phyloP scores from a whole-genome alignment of 257 asterid species.

The Lithospermum erythrorhizon region DNA sequence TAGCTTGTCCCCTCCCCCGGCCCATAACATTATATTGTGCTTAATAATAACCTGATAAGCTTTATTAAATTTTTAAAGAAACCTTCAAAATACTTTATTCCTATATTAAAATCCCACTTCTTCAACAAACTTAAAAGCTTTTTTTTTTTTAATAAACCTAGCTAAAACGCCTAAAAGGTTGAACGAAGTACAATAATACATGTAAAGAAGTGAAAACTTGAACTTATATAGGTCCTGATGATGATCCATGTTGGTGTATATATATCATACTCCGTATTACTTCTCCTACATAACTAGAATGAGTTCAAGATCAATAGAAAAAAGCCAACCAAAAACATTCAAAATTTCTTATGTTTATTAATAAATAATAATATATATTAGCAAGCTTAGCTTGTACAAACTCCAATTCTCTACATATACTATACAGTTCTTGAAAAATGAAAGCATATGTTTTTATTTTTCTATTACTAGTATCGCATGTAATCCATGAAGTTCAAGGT shows the following conservation, averaged over 20 bases:
- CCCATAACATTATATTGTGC: slow-evolving; percentile 17
- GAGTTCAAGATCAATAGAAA: slow-evolving; percentile 6
- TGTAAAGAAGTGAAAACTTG: no score
- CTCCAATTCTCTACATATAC: slow-evolving; percentile 6
- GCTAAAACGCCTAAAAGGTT: no score
- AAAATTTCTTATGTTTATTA: neutral
- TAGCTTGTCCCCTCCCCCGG: slow-evolving; percentile 29
- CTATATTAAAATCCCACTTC: no score
- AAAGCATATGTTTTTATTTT: slow-evolving; percentile 23
- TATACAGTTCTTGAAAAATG: slow-evolving; percentile 21
- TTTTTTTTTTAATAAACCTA: no score
- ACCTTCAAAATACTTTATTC: no score
- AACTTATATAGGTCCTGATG: slow-evolving; percentile 17
- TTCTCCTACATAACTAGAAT: neutral
- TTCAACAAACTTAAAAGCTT: no score
- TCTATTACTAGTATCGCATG: slow-evolving; percentile 27
- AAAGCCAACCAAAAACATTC: slow-evolving; percentile 11
- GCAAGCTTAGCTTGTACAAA: no score
- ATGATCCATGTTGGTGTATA: no score
- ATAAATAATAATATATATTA: neutral
- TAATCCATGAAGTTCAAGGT: slow-evolving; percentile 43
- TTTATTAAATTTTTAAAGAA: neutral
- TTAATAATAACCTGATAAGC: slow-evolving; percentile 15
- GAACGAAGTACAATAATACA: no score
- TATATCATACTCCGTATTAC: no score